Evolutionary conservation across 2,329 filamentous ascomycete species (phyloP), one percentile per base, ranked within the genome.

Genomic region (Claviceps sp.): DNA sequence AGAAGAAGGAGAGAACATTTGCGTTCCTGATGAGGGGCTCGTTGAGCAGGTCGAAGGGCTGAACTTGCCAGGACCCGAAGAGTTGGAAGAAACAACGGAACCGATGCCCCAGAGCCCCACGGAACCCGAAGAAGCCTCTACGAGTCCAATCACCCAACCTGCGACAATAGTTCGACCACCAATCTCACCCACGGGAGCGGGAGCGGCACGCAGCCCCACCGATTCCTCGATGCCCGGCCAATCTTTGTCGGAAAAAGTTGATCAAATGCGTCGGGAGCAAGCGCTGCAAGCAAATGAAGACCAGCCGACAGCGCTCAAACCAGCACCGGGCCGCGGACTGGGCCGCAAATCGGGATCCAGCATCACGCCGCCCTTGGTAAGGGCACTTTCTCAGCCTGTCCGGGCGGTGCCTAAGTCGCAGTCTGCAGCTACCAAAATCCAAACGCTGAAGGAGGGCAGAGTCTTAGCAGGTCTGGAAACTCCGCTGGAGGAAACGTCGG

Each of bases 181-280:
- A 2, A 47, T 59, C 1, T 60, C 64, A 4, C 57, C 65, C 16
- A 47, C 26, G 26, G 44, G 26, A 22, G 51, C 51, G 0, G 54
- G 56, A 8, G 40, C 51, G 24, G 54, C 50, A 20, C 57, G 53
- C 22, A 61, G 50, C 18, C 56, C 56, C 13, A 54, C 56, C 9
- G 57, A 59, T 11, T 50, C 55, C 4, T 55, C 57, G 8, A 37
- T 51, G 5, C 52, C 56, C 9, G 53, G 57, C 0, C 58, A 64
- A 37, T 60, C 63, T 0, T 59, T 77, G 47, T 66, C 68, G 0
- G 73, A 77, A 51, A 76, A 69, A 55, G 67, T 76, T 2, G 73
- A 77, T 47, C 72, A 77, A 53, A 66, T 78, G 51, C 74, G 76
- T 18, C 72, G 74, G 16, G 74, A 76, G 55, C 72, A 77, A 51